phyloP scores from a whole-genome alignment of 2,329 filamentous ascomycete species.

The Ophiognomonia clavigignenti-juglandacearum region DNA sequence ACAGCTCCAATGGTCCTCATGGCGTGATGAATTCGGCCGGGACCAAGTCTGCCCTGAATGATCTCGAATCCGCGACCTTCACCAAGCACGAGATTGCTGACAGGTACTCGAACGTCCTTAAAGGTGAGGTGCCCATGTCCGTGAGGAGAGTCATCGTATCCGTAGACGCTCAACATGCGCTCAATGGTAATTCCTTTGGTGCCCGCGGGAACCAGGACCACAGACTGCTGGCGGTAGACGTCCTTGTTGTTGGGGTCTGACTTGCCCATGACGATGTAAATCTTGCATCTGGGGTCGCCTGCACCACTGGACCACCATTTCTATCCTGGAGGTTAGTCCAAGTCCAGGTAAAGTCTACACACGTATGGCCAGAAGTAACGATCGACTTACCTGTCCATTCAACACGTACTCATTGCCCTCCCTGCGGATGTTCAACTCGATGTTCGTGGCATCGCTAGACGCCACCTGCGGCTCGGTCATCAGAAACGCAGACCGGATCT shows the following conservation, averaged over 20 bases:
- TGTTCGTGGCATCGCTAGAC: slow-evolving; percentile 89
- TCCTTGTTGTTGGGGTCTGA: slow-evolving; percentile 70
- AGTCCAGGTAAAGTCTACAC: too few relatives aligned
- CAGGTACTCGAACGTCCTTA: slow-evolving; percentile 83
- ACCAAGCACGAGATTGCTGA: slow-evolving; percentile 79
- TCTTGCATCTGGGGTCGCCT: slow-evolving; percentile 83
- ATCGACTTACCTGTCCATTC: slow-evolving; percentile 66
- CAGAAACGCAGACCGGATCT: slow-evolving; percentile 84
- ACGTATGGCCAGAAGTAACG: background rate
- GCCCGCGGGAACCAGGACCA: slow-evolving; percentile 78
- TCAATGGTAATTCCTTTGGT: slow-evolving; percentile 86
- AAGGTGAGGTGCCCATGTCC: slow-evolving; percentile 93
- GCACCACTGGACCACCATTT: slow-evolving; percentile 99
- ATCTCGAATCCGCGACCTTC: slow-evolving; percentile 96
- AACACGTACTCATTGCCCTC: slow-evolving; percentile 88
- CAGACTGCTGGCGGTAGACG: slow-evolving; percentile 86
- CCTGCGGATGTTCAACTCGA: slow-evolving; percentile 73
- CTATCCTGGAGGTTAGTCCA: slow-evolving; percentile 33
- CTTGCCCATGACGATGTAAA: slow-evolving; percentile 98
- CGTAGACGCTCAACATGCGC: slow-evolving; percentile 90
- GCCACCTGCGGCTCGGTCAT: slow-evolving; percentile 93
- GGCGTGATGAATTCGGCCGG: slow-evolving; percentile 94
- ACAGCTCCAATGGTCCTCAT: slow-evolving; percentile 90
- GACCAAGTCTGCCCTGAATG: slow-evolving; percentile 93
- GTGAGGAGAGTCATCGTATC: slow-evolving; percentile 97